Evolutionary conservation across 768 basidiomycete genomes (phyloP).

Genomic region (Agaricus sinodeliciosus): DNA sequence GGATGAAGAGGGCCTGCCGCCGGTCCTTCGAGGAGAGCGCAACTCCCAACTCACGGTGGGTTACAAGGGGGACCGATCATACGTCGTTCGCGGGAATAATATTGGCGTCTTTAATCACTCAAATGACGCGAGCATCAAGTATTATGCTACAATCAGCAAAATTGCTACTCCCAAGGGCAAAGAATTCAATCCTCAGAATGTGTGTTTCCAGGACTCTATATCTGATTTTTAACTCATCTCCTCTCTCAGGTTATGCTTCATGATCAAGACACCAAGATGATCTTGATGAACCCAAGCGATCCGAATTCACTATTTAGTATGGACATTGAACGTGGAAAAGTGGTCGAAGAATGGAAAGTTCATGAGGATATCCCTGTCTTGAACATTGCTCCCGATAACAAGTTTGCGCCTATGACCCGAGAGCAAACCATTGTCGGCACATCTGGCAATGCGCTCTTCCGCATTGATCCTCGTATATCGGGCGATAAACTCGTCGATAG

Average conservation of each 20-base stretch:
- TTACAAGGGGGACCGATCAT: constrained; percentile 92
- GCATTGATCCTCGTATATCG: constrained; percentile 91
- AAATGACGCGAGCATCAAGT: constrained; percentile 61
- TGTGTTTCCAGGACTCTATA: constrained; percentile 24
- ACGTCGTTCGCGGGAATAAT: constrained; percentile 86
- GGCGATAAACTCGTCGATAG: constrained; percentile 91
- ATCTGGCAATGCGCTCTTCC: constrained; percentile 94
- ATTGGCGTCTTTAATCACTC: constrained; percentile 87
- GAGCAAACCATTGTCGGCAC: constrained; percentile 92
- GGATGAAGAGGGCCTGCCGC: constrained; percentile 34
- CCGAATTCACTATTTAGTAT: constrained; percentile 81
- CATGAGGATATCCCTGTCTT: constrained; percentile 81
- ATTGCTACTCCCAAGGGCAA: constrained; percentile 76
- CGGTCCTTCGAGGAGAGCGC: constrained; percentile 47
- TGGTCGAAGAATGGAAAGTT: constrained; percentile 99
- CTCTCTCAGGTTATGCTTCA: constrained; percentile 82
- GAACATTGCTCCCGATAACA: constrained; percentile 88
- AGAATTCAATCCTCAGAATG: constrained; percentile 81
- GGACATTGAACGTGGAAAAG: constrained; percentile 92
- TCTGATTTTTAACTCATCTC: not conserved
- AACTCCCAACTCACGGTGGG: constrained; percentile 92
- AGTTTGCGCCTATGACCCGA: constrained; percentile 89
- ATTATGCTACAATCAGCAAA: constrained; percentile 81
- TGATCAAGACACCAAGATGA: constrained; percentile 93
- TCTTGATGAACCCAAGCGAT: constrained; percentile 79